Percentiles rank a stretch among this genome's conserved stretches.
Evolutionary conservation across 2,329 filamentous ascomycete genomes (phyloP).

Genomic region (Fusarium sp.): DNA sequence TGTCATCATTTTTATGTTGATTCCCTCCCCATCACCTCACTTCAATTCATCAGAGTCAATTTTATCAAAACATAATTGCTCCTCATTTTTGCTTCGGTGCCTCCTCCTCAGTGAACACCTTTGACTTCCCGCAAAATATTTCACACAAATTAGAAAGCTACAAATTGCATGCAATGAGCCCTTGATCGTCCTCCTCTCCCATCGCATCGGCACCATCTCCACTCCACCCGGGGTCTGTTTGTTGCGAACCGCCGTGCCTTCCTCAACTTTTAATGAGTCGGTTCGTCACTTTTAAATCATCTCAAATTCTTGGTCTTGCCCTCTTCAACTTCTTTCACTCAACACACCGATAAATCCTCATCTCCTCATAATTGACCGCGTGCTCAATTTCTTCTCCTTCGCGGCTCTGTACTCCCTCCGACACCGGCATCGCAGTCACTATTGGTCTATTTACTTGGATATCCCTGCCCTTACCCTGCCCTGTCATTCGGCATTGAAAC

Average conservation of each 20-base stretch:
- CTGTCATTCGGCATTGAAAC: constrained; percentile 38
- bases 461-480: constrained; percentile 37
- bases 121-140: not conserved
- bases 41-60: constrained; percentile 27
- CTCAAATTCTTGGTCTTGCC: not conserved
- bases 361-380: not conserved
- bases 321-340: not conserved
- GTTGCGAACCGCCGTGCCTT: constrained; percentile 29
- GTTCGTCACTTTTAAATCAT: constrained; percentile 10
- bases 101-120: not conserved
- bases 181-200: not conserved
- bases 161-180: constrained; percentile 1
- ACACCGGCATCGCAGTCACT: constrained; percentile 30
- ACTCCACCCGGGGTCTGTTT: constrained; percentile 35
- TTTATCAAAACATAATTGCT: constrained; percentile 2
- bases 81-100: not conserved
- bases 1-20: constrained; percentile 33
- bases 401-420: constrained; percentile 5
- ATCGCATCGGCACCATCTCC: constrained; percentile 38
- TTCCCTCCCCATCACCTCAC: constrained; percentile 22
- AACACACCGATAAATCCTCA: not conserved
- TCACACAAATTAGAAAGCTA: not conserved
- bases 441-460: constrained; percentile 17
- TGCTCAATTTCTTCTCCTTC: not conserved
- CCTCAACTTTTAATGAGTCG: constrained; percentile 22